phyloP scores from a whole-genome alignment of 2,329 filamentous ascomycete genomes.

The Diplodia intermedia region DNA sequence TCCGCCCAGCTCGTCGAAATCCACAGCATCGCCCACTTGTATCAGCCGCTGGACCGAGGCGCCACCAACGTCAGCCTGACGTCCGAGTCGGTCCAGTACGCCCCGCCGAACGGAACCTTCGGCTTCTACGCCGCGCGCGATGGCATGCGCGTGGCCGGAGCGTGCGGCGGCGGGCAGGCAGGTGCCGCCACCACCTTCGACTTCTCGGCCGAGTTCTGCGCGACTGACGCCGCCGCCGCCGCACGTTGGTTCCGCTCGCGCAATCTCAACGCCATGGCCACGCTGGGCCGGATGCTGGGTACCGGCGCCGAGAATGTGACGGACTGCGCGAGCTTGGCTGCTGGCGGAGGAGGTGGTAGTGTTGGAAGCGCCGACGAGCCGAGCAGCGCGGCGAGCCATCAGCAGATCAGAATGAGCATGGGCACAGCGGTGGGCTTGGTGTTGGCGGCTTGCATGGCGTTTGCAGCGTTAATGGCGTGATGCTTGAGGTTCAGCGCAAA shows the following conservation, averaged over 20 bases:
- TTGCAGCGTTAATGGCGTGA: conserved; percentile 31
- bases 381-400: conserved; percentile 16
- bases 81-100: conserved; percentile 35
- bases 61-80: conserved; percentile 31
- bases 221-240: conserved; percentile 36
- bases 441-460: conserved; percentile 24
- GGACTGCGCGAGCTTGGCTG: conserved; percentile 34
- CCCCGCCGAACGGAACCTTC: conserved; percentile 35
- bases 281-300: conserved; percentile 37
- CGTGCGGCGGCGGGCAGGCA: conserved; percentile 35
- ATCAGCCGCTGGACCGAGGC: conserved; percentile 18
- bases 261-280: conserved; percentile 37
- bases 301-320: conserved; percentile 37
- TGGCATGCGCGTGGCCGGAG: conserved; percentile 36
- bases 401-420: conserved; percentile 28
- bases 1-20: conserved; percentile 36
- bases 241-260: conserved; percentile 35
- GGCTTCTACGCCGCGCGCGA: conserved; percentile 38
- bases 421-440: conserved; percentile 22
- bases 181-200: conserved; percentile 35
- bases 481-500: background rate
- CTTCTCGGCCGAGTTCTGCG: conserved; percentile 40
- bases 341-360: background rate
- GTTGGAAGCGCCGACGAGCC: conserved; percentile 1
- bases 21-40: conserved; percentile 34